Percentiles rank a stretch among this genome's conserved stretches.
Evolutionary conservation across 768 basidiomycete genomes (phyloP).

Genomic region (Xerocomellus intermedius): DNA sequence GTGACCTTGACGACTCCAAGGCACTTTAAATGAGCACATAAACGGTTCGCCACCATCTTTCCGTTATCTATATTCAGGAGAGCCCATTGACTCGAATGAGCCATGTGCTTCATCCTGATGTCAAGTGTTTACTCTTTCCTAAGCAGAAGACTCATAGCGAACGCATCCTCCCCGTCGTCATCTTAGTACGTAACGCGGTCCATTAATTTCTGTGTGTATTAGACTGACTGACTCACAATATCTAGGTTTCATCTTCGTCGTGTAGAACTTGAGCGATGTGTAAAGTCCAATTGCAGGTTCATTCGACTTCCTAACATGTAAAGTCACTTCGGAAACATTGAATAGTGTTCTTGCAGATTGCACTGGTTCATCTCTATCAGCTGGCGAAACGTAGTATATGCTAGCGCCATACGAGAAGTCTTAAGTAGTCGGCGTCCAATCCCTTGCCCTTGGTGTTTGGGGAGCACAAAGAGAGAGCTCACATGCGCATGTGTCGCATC

Average conservation of each 20-base stretch:
- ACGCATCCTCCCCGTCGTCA: conserved; percentile 1
- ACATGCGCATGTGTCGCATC: conserved; percentile 7
- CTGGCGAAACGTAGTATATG: not conserved
- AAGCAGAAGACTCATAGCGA: conserved; percentile 1
- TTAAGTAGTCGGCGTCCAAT: conserved; percentile 2
- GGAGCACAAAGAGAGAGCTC: conserved; percentile 3
- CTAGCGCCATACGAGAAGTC: not conserved
- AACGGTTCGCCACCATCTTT: not conserved
- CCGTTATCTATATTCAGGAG: not conserved
- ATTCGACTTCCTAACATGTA: conserved; percentile 9
- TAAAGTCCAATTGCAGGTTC: conserved; percentile 10
- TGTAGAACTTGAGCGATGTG: conserved; percentile 1
- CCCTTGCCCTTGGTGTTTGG: conserved; percentile 6
- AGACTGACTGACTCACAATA: not conserved
- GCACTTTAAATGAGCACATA: not conserved
- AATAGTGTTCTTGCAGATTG: not conserved
- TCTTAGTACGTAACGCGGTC: not conserved
- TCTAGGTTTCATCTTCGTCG: not conserved
- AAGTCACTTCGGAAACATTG: conserved; percentile 3
- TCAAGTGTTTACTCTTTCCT: not conserved
- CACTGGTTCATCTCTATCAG: not conserved
- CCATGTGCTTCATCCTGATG: not conserved
- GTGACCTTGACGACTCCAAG: not conserved
- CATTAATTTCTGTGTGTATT: not conserved
- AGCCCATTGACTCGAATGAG: not conserved